Percentiles rank a stretch among this genome's conserved stretches.
Conservation (phyloP, 345 rosid genomes). For the Excoecaria cochinchinensis region DNA sequence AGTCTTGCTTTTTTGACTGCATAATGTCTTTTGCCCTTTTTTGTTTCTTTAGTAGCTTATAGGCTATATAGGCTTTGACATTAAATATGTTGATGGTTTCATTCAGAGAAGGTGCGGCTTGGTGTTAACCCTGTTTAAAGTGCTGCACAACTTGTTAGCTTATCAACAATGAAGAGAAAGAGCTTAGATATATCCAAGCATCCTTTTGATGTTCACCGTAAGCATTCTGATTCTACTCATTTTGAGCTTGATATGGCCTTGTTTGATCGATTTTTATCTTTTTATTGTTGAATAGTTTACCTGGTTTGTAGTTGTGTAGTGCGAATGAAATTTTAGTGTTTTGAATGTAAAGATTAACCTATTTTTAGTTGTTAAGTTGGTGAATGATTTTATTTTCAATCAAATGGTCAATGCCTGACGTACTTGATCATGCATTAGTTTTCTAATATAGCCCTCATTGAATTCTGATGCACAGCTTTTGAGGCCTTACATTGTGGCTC, state of each 20-base stretch:
- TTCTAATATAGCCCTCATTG: background rate
- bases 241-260: background rate
- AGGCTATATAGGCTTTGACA: no score
- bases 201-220: conserved; percentile 54
- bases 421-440: background rate
- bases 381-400: background rate
- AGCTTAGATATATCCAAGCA: conserved; percentile 52
- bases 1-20: no score
- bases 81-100: no score
- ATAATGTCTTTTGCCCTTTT: no score
- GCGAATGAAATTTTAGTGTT: background rate
- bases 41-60: no score
- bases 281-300: background rate
- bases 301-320: background rate
- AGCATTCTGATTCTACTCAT: conserved; percentile 19
- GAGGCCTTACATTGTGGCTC: conserved; percentile 59
- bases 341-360: background rate
- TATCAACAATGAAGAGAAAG: conserved; percentile 42
- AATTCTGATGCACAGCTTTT: conserved; percentile 51
- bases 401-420: background rate
- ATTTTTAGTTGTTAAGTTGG: background rate
- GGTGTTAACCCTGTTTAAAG: background rate
- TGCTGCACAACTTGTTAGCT: conserved; percentile 15
- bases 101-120: no score
- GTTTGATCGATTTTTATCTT: background rate